Base-by-base conservation (phyloP, 148 eudicot species). In the Drosera capensis region DNA sequence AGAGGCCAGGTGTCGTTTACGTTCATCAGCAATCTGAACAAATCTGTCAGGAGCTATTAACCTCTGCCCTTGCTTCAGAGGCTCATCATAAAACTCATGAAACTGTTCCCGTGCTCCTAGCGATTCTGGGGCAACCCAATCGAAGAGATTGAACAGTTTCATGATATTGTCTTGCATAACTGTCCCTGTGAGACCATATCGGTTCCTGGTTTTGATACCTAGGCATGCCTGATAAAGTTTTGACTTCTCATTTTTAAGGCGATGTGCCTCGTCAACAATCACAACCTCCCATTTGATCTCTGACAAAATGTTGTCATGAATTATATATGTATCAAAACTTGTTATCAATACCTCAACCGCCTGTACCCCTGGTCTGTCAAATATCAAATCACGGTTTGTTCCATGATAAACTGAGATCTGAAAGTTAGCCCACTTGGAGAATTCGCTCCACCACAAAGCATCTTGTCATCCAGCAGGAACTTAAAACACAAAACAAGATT, bases 151-250 rank as follows among this genome's bases (percentile, higher is more conserved):
- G 50, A 78, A 90, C 35, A 90, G 68, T 56, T 90, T 95, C 93
- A 84, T 90, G 20, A 90, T 78, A 51, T 78, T 90, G 63, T 90
- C 85, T 65, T 90, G 99, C 99, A 90, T 71, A 43, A 90, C 61
- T 3, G 99, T 90, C 58, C 99, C 99, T 9, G 99, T 90, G 3
- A 90, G 85, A 59, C 99, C 99, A 59, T 71, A 90, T 12, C 99
- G 72, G 46, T 62, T 84, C 46, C 14, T 70, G 3, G 99, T 84
- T 65, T 58, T 68, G 25, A 90, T 78, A 22, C 59, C 66, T 29
- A 70, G 71, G 59, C 99, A 90, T 15, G 80, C 85, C 26, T 23
- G 50, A 38, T 90, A 85, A 0, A 90, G 72, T 70, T 90, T 90
- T 47, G 99, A 78, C 61, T 74, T 90, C 54, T 90, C 95, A 55